These are phyloP conservation scores for Leishmania braziliensis DNA, from an alignment of 208 protist species.

Conservation along the genomic window DNA sequence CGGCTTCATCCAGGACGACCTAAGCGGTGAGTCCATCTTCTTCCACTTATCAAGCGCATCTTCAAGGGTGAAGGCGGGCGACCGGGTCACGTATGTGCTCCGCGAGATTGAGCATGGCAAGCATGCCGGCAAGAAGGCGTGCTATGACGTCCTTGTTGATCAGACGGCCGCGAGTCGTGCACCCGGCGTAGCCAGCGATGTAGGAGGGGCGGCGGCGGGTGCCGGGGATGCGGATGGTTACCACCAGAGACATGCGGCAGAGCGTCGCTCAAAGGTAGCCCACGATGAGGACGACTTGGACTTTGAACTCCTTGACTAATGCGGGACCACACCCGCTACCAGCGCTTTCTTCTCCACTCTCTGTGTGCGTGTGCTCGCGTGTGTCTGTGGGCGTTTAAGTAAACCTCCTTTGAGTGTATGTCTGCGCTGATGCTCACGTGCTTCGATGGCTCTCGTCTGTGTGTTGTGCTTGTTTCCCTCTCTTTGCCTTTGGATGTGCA, in stretches of 20 bases:
- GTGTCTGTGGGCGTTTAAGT: not conserved
- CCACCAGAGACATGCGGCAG: not conserved
- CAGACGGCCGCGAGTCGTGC: not conserved
- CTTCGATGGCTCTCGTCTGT: not conserved
- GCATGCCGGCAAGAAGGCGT: constrained; percentile 72
- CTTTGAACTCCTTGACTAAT: constrained; percentile 16
- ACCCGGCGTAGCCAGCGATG: not conserved
- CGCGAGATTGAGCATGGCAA: constrained; percentile 55
- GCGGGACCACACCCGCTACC: too few species aligned
- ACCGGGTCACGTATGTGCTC: constrained; percentile 68
- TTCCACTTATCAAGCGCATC: constrained; percentile 63
- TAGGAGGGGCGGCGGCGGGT: not conserved
- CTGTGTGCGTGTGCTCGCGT: not conserved
- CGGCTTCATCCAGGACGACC: constrained; percentile 72
- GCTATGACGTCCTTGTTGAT: constrained; percentile 43
- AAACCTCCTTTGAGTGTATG: not conserved
- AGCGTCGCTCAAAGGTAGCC: not conserved
- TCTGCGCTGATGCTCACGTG: not conserved
- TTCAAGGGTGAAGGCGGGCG: constrained; percentile 36
- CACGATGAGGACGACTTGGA: constrained; percentile 9
- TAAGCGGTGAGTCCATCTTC: constrained; percentile 76
- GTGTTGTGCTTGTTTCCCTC: not conserved
- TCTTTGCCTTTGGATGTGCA: not conserved
- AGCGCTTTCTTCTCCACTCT: not conserved
- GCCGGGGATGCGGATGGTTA: not conserved